Conservation (phyloP, 352 stramenopile species). For the Paralagenidium karlingii region DNA sequence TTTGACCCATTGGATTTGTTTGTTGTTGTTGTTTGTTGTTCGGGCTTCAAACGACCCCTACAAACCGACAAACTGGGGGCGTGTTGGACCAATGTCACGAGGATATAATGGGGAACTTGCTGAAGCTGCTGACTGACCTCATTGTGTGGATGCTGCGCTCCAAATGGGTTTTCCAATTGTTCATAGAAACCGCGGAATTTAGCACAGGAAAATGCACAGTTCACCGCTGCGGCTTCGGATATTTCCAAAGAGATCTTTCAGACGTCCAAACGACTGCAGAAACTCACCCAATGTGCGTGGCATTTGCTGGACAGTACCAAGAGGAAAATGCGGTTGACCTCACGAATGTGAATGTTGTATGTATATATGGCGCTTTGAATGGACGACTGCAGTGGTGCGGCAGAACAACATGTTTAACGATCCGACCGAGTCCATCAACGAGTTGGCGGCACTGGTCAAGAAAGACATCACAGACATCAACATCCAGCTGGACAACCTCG, state of each 20-base stretch:
- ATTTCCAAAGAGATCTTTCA: slow-evolving; percentile 77
- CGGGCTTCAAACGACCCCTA: no score
- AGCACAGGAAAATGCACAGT: slow-evolving; percentile 65
- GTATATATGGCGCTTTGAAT: not conserved
- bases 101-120: no score
- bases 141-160: no score
- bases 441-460: slow-evolving; percentile 68
- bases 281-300: slow-evolving; percentile 57
- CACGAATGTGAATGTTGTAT: not conserved
- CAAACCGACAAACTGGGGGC: no score
- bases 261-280: slow-evolving; percentile 66
- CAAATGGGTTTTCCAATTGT: no score
- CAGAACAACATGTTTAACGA: slow-evolving; percentile 88
- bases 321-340: no score
- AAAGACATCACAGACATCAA: slow-evolving; percentile 83
- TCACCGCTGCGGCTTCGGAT: slow-evolving; percentile 66
- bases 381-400: slow-evolving; percentile 36
- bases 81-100: no score
- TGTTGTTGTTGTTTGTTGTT: no score
- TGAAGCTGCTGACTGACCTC: no score
- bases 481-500: slow-evolving; percentile 70
- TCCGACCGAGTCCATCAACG: slow-evolving; percentile 71
- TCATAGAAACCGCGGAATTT: no score
- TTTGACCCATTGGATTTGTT: no score
- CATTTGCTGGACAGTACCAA: not conserved